Evolutionary conservation across 257 asterid species (phyloP), one percentile per base, ranked within the genome.

Genomic region (Mentha longifolia): DNA sequence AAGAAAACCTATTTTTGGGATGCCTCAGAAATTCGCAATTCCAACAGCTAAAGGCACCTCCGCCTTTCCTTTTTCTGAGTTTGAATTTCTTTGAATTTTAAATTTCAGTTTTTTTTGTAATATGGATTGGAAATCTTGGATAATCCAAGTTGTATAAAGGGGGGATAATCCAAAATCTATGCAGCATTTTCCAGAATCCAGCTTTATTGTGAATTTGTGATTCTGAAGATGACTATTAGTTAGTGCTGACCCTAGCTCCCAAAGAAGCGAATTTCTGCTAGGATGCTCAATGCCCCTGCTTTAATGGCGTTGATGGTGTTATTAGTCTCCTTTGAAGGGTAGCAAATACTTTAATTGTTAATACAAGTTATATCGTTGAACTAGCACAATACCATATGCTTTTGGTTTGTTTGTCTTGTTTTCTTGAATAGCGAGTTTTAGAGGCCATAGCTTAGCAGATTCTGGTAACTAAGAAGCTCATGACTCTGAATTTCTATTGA

Each of bases 1-100:
- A 60, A 82, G 71, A 74, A 88, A 81, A 31, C 79, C 85, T 73
- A 55, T 75, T 73, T 76, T 73, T 33, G 81, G 85, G 47, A 50
- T 77, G 65, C 77, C 61, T 75, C 84, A 76, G 69, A 83, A 70
- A 22, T 66, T 83, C 33, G 57, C 77, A 20, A 7, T 87, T 61
- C 67, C 77, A 71, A n/a, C 84, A 0, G 39, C 76, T 57, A 64
- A 68, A 59, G 89, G 97, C 86, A 67, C 68, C 37, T 22, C 8
- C 43, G n/a, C 39, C 65, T 49, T 47, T 55, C 9, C 25, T 42
- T 19, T 55, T 71, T 71, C 14, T 50, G 17, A 33, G 14, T 20
- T 51, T 58, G 31, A 33, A 15, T 54, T 39, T 61, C 28, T 15
- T 2, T 35, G 50, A 46, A 70, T 30, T 50, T 47, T 33, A 3